Base-by-base conservation (phyloP, 768 basidiomycete genomes). In the Termitomyces bulborhizus region DNA sequence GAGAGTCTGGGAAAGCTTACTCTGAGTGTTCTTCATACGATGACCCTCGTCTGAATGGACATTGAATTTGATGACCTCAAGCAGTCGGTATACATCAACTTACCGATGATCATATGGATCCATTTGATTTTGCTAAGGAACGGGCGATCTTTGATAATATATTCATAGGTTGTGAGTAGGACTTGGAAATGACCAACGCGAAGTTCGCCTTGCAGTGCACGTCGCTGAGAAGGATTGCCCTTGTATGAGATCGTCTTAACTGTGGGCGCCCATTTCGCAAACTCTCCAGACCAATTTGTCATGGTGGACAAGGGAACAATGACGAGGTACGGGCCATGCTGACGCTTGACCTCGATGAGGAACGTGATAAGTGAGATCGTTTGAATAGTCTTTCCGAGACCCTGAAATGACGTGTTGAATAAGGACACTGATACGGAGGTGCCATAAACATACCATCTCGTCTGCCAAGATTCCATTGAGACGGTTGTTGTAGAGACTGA, bases 251-350 rank as follows among this genome's bases (percentile, higher is more conserved):
- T 75, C 50, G 77, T 79, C 64, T 80, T 83, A 49, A 98, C 86
- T 11, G 76, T 69, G 0, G 95, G 95, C 3, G 94, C 94, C 94
- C 95, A 97, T 68, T 93, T 93, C n/a, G 89, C 86, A 64, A 98
- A 97, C 74, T 97, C 94, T 57, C 93, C 88, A 1, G 90, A 84
- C 94, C 94, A 97, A 67, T 97, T 97, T 51, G 94, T 96, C 84
- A 98, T 88, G 6, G 95, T 98, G 13, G 93, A 95, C 15, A 98
- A 78, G 3, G 94, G 94, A 27, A 98, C 94, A 62, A 98, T 90
- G 65, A 98, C 92, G 24, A 98, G 86, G 71, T 92, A 98, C 1
- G 94, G 94, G 0, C 95, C 94, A n/a, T 85, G 84, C 69, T 94
- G 89, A 54, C 83, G 79, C 77, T 98, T 98, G 55, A 71, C 71